These are phyloP conservation scores for Psophocarpus tetragonolobus DNA, from an alignment of 306 rosid species.

Conservation along the genomic window DNA sequence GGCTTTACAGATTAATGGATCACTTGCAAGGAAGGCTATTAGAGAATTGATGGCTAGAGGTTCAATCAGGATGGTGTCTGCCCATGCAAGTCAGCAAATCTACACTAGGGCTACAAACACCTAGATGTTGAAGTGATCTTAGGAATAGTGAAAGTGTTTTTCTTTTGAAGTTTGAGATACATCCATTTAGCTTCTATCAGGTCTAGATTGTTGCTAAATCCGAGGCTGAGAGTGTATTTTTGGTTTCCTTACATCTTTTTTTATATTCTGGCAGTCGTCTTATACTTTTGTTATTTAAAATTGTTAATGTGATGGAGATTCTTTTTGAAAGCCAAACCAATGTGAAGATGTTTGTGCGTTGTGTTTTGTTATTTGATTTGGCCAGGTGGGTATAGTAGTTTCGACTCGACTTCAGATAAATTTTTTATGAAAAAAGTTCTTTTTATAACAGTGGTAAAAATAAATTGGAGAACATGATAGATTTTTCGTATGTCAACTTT, in stretches of 20 bases:
- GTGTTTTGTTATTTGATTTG: not conserved
- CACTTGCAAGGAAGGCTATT: conserved; percentile 73
- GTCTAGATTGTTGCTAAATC: conserved; percentile 27
- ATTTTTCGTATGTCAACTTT: too few relatives aligned
- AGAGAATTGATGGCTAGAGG: conserved; percentile 74
- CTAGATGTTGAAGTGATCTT: conserved; percentile 23
- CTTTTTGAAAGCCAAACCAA: not conserved
- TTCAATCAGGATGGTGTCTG: conserved; percentile 65
- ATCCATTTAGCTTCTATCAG: conserved; percentile 1
- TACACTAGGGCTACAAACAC: conserved; percentile 84
- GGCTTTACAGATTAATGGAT: conserved; percentile 58
- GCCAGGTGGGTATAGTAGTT: not conserved
- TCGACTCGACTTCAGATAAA: not conserved
- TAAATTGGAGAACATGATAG: too few relatives aligned
- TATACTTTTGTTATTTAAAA: not conserved
- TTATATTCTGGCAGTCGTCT: not conserved
- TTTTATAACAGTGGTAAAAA: too few relatives aligned
- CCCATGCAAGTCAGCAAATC: conserved; percentile 79
- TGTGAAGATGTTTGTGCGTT: not conserved
- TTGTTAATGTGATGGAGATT: not conserved
- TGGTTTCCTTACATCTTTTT: conserved; percentile 8
- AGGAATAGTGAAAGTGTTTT: conserved; percentile 30
- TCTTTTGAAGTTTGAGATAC: conserved; percentile 34
- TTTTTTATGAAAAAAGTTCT: not conserved
- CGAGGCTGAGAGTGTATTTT: conserved; percentile 16